Percentiles rank a stretch among this genome's conserved stretches.
These are phyloP conservation scores for Populus hybrid DNA, from an alignment of 441 rosid genomes.

Conservation along the genomic window DNA sequence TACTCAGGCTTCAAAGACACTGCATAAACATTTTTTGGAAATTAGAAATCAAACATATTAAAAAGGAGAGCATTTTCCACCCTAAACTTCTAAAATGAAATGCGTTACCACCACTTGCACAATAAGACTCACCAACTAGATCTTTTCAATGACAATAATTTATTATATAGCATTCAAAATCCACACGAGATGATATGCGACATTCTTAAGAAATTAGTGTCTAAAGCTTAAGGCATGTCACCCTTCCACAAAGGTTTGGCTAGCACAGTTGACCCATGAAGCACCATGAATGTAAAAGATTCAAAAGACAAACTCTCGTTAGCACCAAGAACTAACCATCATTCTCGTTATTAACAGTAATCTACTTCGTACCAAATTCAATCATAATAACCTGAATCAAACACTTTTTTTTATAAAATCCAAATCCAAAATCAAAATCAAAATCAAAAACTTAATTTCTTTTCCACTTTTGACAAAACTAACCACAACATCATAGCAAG, in stretches of 20 bases:
- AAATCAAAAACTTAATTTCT: neutral
- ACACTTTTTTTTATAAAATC: too few species aligned
- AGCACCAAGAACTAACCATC: neutral
- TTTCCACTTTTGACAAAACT: neutral
- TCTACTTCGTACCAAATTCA: neutral
- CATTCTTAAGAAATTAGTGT: neutral
- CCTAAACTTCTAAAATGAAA: neutral
- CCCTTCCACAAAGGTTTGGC: neutral
- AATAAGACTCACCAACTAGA: neutral
- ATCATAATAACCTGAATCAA: neutral
- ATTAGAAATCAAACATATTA: neutral
- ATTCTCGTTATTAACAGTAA: neutral
- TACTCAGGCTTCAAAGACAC: slow-evolving; percentile 93
- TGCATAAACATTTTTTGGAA: slow-evolving; percentile 33
- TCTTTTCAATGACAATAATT: neutral
- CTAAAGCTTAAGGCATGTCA: neutral
- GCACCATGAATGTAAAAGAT: neutral
- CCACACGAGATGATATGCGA: neutral
- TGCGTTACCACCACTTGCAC: neutral
- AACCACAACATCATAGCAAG: neutral
- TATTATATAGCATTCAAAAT: neutral
- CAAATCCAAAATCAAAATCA: too few species aligned
- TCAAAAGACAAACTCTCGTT: neutral
- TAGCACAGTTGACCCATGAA: neutral
- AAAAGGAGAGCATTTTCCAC: neutral